Base-by-base conservation (phyloP, 2,329 filamentous ascomycete genomes). In the Lecanicillium sp. region DNA sequence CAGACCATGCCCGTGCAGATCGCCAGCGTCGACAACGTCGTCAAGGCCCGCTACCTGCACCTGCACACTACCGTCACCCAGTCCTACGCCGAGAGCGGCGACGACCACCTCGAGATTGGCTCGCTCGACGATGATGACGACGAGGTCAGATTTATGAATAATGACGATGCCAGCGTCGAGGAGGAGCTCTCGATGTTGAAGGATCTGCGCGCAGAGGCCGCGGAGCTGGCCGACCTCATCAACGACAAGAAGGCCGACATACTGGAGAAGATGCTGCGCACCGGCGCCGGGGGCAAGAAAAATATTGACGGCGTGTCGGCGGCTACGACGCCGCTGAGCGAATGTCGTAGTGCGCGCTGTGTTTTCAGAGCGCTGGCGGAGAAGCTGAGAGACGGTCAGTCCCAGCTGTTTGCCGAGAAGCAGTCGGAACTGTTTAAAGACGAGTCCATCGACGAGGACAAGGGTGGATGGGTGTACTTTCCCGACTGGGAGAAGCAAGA, bases 181-280 rank as follows among this genome's bases (percentile, higher is more conserved):
- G 59, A 64, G 10, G 65, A 75, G 48, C 54, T 76, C n/a, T 63
- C 62, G 12, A 70, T 75, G 38, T 60, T 77, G 35, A 64, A 70
- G 36, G 62, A 63, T 37, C 64, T 77, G 52, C 66, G 64, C 53
- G 58, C 61, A 41, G 69, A 72, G 52, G 58, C 71, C 14, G 54
- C 59, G 24, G 65, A 70, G 44, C 62, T 77, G 33, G 60, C 70
- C 53, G 60, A 65, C 42, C 61, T 68, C 12, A 72, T 77, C 52
- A 57, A 57, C 33, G 58, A 65, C 48, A 73, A 72, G 54, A 67
- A 74, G 55, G 58, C 60, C 4, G 62, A 66, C 45, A 61, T 72
- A 44, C 57, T 62, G 27, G 58, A 67, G 17, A 58, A 62, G 21
- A 46, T 49, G 38, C 51, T 58, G 17, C 26, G 7, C 26, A 29